Evolutionary conservation across 352 stramenopile genomes (phyloP).

Genomic region (Globisporangium camurandrum): DNA sequence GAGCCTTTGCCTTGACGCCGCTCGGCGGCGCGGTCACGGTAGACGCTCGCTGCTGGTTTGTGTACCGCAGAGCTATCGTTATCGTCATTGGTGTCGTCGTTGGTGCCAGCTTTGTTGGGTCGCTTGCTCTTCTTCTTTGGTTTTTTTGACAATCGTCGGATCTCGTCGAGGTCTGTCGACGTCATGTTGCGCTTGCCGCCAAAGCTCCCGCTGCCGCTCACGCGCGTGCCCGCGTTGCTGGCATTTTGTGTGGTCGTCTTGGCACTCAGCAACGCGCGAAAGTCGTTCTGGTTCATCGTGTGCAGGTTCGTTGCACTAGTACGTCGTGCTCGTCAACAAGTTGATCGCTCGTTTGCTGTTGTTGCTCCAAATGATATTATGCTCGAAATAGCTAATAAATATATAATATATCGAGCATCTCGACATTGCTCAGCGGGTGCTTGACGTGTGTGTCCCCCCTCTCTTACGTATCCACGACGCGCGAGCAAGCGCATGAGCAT

Average conservation of each 20-base stretch:
- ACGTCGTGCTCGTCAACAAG: too few species aligned
- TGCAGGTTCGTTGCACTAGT: too few species aligned
- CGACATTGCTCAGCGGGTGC: too few species aligned
- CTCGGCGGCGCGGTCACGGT: slow-evolving; percentile 66
- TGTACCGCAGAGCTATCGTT: background rate
- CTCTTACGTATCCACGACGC: too few species aligned
- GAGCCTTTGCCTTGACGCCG: slow-evolving; percentile 25
- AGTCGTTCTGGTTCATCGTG: slow-evolving; percentile 78
- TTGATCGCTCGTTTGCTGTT: too few species aligned
- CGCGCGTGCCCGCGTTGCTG: slow-evolving; percentile 9
- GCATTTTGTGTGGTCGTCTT: slow-evolving; percentile 8
- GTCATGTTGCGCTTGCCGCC: slow-evolving; percentile 55
- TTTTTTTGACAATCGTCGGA: slow-evolving; percentile 59
- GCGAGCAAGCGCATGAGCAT: background rate
- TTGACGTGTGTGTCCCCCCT: too few species aligned
- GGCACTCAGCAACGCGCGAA: slow-evolving; percentile 45
- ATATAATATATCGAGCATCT: too few species aligned
- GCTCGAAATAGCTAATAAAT: too few species aligned
- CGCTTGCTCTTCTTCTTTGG: slow-evolving; percentile 49
- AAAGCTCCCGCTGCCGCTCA: slow-evolving; percentile 15
- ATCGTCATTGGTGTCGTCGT: slow-evolving; percentile 4
- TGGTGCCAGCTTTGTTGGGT: slow-evolving; percentile 16
- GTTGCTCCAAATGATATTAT: background rate
- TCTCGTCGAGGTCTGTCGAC: slow-evolving; percentile 33
- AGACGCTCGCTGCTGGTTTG: slow-evolving; percentile 12